Base-by-base conservation (phyloP, 805 yeast genomes). In the Yamadazyma akitaensis region DNA sequence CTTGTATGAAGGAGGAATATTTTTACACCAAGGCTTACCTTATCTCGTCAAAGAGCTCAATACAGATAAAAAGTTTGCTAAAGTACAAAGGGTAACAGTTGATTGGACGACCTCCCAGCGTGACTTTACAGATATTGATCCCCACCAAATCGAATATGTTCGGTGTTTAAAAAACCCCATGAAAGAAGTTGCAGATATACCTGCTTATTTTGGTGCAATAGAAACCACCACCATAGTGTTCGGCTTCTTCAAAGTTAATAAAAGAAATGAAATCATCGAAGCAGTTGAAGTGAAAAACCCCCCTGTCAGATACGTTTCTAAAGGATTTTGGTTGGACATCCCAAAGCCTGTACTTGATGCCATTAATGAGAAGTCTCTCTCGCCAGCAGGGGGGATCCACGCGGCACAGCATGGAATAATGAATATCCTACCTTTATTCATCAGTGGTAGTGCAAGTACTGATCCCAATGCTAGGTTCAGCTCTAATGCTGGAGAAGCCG, bases 41-140 rank as follows among this genome's bases (percentile, higher is more conserved):
- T 92, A 90, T 57, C 63, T 94, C 35, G 94, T 94, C 0, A 77
- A 85, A 41, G 96, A 90, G 55, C 85, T 94, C 58, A 85, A 90
- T 53, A 72, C 86, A 0, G 88, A 88, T 34, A 85, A 80, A n/a
- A 77, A 75, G 47, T 87, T 68, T 64, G 98, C 98, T 0, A 85
- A 83, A 49, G 97, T 92, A 5, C 85, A 81, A 56, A 67, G 97
- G 43, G 96, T 90, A 0, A 84, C 85, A 57, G 99, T 94, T 13
- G 96, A 92, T 53, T 94, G 98, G 98, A 76, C 81, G 0, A 94
- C 99, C 0, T 76, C 77, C 40, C 98, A 92, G 60, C 71, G 99
- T 46, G 99, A 94, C 63, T 94, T 77, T 56, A 88, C 97, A 0
- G 96, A 94, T 63, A 86, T 94, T 8, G 98, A 94, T 61, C 97